Percentiles rank a stretch among this genome's conserved stretches.
Conservation (phyloP, 163 green algal species). For the Trebouxia gelatinosa region DNA sequence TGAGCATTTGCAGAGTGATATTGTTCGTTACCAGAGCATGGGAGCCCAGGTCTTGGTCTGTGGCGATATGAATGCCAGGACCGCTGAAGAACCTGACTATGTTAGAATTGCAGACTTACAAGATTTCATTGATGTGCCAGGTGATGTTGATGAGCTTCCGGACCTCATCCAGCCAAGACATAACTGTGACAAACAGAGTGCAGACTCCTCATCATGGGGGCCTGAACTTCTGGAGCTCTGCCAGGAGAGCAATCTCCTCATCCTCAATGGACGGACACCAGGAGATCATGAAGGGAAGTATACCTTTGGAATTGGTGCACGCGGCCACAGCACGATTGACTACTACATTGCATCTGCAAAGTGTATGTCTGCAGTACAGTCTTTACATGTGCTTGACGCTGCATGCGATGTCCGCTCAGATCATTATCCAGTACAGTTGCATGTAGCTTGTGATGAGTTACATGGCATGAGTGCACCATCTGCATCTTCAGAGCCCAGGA, state of each 20-base stretch:
- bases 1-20: not conserved
- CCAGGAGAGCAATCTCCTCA: constrained; percentile 14
- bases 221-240: constrained; percentile 16
- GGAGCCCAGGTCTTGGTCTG: not conserved
- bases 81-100: not conserved
- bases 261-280: constrained; percentile 20
- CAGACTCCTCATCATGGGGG: constrained; percentile 6
- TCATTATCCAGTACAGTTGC: too few relatives aligned
- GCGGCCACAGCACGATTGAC: too few relatives aligned
- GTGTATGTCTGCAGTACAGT: too few relatives aligned
- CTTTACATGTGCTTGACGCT: too few relatives aligned
- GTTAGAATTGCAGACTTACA: not conserved
- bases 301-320: too few relatives aligned
- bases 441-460: too few relatives aligned
- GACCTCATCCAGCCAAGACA: not conserved
- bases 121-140: not conserved
- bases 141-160: not conserved
- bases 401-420: too few relatives aligned
- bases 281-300: too few relatives aligned
- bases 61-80: constrained; percentile 4
- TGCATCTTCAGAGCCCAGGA: not conserved
- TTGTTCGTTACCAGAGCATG: not conserved
- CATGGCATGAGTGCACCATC: not conserved
- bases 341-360: too few relatives aligned
- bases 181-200: not conserved